phyloP scores from a whole-genome alignment of 1,284 basidiomycete species.

The Volvariella volvacea region DNA sequence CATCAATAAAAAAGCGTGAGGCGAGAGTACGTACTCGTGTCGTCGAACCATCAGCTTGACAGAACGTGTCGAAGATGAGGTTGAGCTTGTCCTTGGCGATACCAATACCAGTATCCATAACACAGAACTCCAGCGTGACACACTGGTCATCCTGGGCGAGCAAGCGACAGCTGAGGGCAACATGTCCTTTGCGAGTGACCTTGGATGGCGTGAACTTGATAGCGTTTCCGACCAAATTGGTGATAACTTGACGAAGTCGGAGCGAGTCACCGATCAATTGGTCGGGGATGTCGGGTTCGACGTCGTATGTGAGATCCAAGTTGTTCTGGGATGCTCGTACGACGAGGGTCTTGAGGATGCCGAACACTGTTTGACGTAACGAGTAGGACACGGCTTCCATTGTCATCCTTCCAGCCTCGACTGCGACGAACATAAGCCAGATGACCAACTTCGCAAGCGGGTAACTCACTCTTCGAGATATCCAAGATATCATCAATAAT shows the following conservation, averaged over 20 bases:
- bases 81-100: slow-evolving; percentile 99
- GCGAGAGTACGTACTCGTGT: slow-evolving; percentile 30
- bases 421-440: slow-evolving; percentile 32
- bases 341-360: slow-evolving; percentile 96
- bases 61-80: slow-evolving; percentile 99
- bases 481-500: slow-evolving; percentile 99
- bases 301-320: slow-evolving; percentile 94
- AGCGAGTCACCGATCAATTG: slow-evolving; percentile 96
- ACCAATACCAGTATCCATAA: slow-evolving; percentile 96
- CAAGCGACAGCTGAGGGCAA: slow-evolving; percentile 83
- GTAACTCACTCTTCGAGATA: slow-evolving; percentile 86
- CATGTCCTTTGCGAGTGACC: slow-evolving; percentile 77
- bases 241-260: slow-evolving; percentile 88
- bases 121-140: slow-evolving; percentile 94
- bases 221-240: slow-evolving; percentile 91
- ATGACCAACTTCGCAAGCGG: slow-evolving; percentile 6
- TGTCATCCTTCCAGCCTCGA: slow-evolving; percentile 98
- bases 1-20: background rate
- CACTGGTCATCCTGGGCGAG: slow-evolving; percentile 69
- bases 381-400: slow-evolving; percentile 99
- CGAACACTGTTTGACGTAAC: slow-evolving; percentile 94
- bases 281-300: slow-evolving; percentile 94
- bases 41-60: slow-evolving; percentile 95
- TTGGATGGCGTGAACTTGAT: slow-evolving; percentile 93
- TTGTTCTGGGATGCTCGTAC: slow-evolving; percentile 98